Conservation (phyloP, 441 rosid species). For the Erodium moschatum region DNA sequence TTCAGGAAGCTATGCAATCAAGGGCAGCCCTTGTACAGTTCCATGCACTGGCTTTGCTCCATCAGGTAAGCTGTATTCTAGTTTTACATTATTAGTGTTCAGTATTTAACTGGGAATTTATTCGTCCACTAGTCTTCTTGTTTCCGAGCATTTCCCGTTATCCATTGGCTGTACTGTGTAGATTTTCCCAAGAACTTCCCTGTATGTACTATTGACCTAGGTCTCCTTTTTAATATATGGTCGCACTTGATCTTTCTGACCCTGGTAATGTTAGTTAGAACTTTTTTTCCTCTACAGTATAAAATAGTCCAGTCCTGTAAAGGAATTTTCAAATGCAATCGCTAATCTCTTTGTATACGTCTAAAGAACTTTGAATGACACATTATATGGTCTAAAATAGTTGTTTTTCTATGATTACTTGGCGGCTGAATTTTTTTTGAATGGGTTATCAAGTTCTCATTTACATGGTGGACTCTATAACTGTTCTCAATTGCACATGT, state of each 20-base stretch:
- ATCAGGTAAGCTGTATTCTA: constrained; percentile 47
- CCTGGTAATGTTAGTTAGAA: background rate
- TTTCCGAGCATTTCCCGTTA: background rate
- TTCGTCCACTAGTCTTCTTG: background rate
- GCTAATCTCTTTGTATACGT: background rate
- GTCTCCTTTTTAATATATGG: background rate
- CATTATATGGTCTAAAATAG: background rate
- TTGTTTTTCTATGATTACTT: no score
- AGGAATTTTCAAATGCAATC: background rate
- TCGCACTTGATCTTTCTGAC: background rate
- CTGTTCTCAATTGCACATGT: background rate
- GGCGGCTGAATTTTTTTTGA: no score
- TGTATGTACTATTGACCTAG: background rate
- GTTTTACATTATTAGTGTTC: constrained; percentile 7
- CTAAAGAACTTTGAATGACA: background rate
- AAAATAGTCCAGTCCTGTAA: background rate
- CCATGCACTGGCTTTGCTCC: constrained; percentile 90
- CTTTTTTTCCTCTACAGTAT: background rate
- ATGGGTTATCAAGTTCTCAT: no score
- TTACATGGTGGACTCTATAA: no score
- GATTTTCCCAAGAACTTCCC: background rate
- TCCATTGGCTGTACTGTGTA: background rate
- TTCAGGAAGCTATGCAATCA: constrained; percentile 96
- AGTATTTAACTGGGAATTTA: constrained; percentile 4
- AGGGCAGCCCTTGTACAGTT: constrained; percentile 95